These are phyloP conservation scores for Penicillium odoratum DNA, from an alignment of 495 filamentous ascomycete genomes.

Conservation along the genomic window DNA sequence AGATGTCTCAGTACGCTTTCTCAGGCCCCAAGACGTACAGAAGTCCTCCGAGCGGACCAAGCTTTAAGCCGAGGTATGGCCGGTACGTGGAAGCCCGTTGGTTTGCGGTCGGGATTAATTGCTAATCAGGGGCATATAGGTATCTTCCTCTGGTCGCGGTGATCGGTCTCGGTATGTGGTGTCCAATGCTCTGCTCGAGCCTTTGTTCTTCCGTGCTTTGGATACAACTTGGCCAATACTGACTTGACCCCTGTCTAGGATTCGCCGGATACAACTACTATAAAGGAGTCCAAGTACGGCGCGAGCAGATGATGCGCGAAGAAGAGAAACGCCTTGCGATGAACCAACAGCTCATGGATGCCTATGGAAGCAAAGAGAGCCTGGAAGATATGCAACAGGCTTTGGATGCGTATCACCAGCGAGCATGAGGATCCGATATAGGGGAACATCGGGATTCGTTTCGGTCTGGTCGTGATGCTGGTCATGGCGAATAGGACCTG, in stretches of 20 bases:
- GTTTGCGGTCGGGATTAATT: not conserved
- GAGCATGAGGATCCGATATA: not conserved
- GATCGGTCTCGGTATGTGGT: slow-evolving; percentile 31
- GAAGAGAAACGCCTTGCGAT: slow-evolving; percentile 37
- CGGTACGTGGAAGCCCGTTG: slow-evolving; percentile 17
- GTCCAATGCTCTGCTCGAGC: not conserved
- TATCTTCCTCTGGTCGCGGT: slow-evolving; percentile 36
- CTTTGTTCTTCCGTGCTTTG: not conserved
- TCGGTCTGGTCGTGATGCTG: not conserved
- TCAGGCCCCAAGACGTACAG: slow-evolving; percentile 20
- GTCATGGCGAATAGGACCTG: not conserved
- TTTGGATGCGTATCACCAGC: slow-evolving; percentile 29
- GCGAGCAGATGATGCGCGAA: slow-evolving; percentile 17
- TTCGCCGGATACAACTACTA: slow-evolving; percentile 35
- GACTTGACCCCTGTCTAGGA: slow-evolving; percentile 18
- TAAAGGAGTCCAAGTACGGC: slow-evolving; percentile 15
- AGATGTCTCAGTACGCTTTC: slow-evolving; percentile 29
- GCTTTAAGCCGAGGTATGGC: slow-evolving; percentile 20
- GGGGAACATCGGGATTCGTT: not conserved
- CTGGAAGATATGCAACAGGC: slow-evolving; percentile 58
- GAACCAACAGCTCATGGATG: slow-evolving; percentile 48
- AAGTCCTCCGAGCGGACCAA: slow-evolving; percentile 14
- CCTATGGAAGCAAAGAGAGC: slow-evolving; percentile 60
- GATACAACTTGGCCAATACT: not conserved
- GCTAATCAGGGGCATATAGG: slow-evolving; percentile 13